phyloP scores from a whole-genome alignment of 306 rosid species.

The Quercus berberidifolia region DNA sequence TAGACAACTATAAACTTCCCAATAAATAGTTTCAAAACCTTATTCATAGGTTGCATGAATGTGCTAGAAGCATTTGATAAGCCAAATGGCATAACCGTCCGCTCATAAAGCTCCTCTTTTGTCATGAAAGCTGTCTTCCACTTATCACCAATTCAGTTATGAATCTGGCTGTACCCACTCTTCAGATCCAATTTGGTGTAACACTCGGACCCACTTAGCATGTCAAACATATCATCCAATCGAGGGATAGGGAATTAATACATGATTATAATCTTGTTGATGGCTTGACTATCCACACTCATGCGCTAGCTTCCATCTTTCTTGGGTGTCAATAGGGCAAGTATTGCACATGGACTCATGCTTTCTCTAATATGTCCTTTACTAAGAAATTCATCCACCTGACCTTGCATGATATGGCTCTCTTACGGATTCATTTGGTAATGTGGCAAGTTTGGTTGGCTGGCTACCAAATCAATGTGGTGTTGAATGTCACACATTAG shows the following conservation, averaged over 20 bases:
- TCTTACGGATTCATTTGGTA: rapidly evolving
- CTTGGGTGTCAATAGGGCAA: background rate
- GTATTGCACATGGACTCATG: background rate
- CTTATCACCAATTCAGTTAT: background rate
- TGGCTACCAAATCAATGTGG: background rate
- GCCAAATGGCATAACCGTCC: background rate
- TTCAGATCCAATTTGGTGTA: background rate
- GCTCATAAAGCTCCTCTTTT: background rate
- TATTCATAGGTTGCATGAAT: background rate
- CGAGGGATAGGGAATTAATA: background rate
- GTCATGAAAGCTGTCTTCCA: background rate
- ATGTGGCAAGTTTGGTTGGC: background rate
- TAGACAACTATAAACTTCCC: background rate
- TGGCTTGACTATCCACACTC: background rate
- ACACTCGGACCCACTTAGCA: background rate
- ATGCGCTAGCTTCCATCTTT: background rate
- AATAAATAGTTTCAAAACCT: background rate
- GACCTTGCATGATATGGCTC: too few relatives aligned
- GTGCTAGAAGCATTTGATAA: background rate
- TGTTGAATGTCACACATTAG: background rate
- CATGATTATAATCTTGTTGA: background rate
- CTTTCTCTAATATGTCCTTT: background rate
- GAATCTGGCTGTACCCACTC: background rate
- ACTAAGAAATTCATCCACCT: background rate
- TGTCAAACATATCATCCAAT: background rate